These are phyloP conservation scores for Amphirosellinia nigrospora DNA, from an alignment of 495 filamentous ascomycete genomes.

Conservation along the genomic window DNA sequence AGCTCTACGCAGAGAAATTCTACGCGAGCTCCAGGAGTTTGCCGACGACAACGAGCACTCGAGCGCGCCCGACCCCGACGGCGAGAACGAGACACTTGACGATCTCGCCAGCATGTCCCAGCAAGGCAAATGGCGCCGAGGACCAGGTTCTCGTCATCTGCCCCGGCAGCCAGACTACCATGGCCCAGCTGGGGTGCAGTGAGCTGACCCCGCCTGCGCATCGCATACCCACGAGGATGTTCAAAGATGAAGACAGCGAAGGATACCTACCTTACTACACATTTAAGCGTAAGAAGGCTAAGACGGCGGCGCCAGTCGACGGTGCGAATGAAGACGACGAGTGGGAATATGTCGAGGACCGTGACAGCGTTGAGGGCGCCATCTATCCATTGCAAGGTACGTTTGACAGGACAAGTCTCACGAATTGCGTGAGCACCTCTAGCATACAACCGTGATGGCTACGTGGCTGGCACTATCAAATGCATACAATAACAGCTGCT, in stretches of 20 bases:
- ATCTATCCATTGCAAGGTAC: constrained; percentile 77
- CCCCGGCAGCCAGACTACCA: constrained; percentile 90
- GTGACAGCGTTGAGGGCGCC: constrained; percentile 83
- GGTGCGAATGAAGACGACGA: constrained; percentile 45
- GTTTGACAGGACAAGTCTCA: constrained; percentile 26
- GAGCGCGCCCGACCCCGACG: not conserved
- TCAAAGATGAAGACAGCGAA: constrained; percentile 75
- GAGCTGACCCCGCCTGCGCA: constrained; percentile 88
- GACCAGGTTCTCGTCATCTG: constrained; percentile 76
- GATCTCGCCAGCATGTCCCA: constrained; percentile 48
- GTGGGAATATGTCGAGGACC: constrained; percentile 81
- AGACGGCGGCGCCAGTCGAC: constrained; percentile 31
- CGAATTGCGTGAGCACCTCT: not conserved
- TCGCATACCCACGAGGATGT: constrained; percentile 91
- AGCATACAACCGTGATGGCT: not conserved
- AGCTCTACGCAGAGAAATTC: constrained; percentile 18
- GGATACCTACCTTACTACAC: constrained; percentile 87
- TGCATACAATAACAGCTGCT: not conserved
- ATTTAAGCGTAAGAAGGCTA: constrained; percentile 66
- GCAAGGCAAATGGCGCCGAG: constrained; percentile 58
- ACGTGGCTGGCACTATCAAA: not conserved
- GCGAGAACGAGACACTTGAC: not conserved
- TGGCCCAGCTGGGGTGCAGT: constrained; percentile 90
- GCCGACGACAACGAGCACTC: not conserved
- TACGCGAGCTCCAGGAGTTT: constrained; percentile 12